Percentiles rank a stretch among this genome's conserved stretches.
Conservation (phyloP, 2,329 filamentous ascomycete genomes). For the Pseudogymnoascus sp. region DNA sequence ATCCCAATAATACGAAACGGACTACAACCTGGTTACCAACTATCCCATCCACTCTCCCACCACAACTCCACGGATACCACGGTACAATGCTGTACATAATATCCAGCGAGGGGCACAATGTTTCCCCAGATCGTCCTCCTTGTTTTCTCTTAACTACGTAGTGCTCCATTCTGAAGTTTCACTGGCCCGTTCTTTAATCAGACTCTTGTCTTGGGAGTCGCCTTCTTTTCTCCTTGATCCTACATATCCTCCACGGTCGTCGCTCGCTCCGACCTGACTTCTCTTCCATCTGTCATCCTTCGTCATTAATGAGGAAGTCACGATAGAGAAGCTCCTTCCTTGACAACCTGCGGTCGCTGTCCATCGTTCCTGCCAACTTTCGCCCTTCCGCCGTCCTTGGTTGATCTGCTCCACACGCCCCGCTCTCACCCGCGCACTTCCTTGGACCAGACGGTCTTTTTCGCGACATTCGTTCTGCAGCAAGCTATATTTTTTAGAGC, state of each 20-base stretch:
- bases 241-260: background rate
- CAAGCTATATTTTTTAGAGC: background rate
- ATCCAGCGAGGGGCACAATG: background rate
- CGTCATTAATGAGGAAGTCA: background rate
- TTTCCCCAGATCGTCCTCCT: background rate
- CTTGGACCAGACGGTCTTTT: background rate
- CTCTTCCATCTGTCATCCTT: background rate
- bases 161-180: background rate
- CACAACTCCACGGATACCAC: no score
- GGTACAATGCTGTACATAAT: background rate
- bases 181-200: background rate
- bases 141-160: slow-evolving; percentile 1
- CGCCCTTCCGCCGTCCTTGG: background rate
- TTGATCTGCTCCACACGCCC: background rate
- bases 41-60: background rate
- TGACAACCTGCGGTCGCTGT: background rate
- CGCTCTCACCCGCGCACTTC: background rate
- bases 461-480: background rate
- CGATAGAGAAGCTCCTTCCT: background rate
- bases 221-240: background rate
- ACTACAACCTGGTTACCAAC: background rate
- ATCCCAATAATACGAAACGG: background rate
- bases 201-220: background rate
- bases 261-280: background rate
- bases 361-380: background rate